Evolutionary conservation across 2,329 filamentous ascomycete species (phyloP), one percentile per base, ranked within the genome.

Genomic region (Fonsecaea pedrosoi): DNA sequence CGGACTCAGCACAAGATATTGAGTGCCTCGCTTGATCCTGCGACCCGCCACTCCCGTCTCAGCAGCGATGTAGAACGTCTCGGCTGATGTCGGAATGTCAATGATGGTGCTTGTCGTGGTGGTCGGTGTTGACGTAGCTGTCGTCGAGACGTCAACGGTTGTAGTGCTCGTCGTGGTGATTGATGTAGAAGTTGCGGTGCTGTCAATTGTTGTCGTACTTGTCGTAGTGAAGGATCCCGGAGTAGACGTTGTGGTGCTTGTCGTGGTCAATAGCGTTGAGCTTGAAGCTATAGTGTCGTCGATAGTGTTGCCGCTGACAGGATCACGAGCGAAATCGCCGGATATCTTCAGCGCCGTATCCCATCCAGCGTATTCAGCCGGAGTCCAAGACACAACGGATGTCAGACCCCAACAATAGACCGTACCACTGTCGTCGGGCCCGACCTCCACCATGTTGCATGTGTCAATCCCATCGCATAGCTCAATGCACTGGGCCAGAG

Each of bases 1-100:
- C 21, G 55, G 55, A 7, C 25, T 40, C 35, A 57, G 18, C 10
- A 18, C 55, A 25, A 57, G 55, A 40, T 57, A 57, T 57, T 57
- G 35, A 21, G 15, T 57, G 15, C 25, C 35, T 42, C 55, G 32
- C 35, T 57, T 57, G 34, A 57, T 3, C 55, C 6, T 57, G 35
- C 55, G 55, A 42, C 12, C 13, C 30, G 55, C 4, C 18, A 42
- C 32, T 30, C 13, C 55, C 18, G 55, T 57, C 34, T 57, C 55
- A 40, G 55, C 55, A 8, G 34, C 55, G 35, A 57, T 40, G 15
- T 57, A 57, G 34, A 57, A 57, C 6, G 32, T 42, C 18, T 10
- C 18, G 4, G 45, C 8, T 50, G 45, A 25, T 13, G 45, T 25
- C 45, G 21, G 40, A 45, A 8, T 50, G 18, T 50, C 45, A 1